phyloP scores from a whole-genome alignment of 1,284 basidiomycete genomes.

The Amylostereum chailletii region DNA sequence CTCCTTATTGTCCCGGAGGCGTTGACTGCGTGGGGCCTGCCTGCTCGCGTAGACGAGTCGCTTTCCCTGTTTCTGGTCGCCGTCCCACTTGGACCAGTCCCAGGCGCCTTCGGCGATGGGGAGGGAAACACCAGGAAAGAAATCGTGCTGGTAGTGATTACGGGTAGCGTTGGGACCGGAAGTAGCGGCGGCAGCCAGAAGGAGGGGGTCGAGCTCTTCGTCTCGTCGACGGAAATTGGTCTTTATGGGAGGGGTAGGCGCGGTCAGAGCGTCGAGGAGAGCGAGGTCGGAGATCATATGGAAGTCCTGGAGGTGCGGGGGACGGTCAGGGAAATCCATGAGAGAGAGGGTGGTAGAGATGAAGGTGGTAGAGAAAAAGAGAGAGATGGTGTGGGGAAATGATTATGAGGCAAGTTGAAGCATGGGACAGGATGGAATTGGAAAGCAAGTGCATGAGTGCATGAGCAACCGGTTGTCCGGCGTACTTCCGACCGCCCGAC shows the following conservation, averaged over 20 bases:
- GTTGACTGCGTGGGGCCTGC: slow-evolving; percentile 61
- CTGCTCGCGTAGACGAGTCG: slow-evolving; percentile 54
- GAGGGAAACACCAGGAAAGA: slow-evolving; percentile 50
- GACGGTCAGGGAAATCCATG: slow-evolving; percentile 16
- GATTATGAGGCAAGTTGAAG: too few relatives aligned
- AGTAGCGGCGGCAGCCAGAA: slow-evolving; percentile 62
- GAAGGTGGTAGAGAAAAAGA: not conserved
- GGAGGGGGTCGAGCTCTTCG: slow-evolving; percentile 61
- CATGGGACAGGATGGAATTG: too few relatives aligned
- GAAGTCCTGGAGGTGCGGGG: slow-evolving; percentile 17
- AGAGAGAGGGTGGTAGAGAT: slow-evolving; percentile 10
- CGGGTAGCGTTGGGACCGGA: slow-evolving; percentile 67
- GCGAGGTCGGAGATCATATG: slow-evolving; percentile 30
- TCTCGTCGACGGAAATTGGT: slow-evolving; percentile 42
- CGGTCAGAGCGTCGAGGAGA: slow-evolving; percentile 45
- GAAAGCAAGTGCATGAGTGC: too few relatives aligned
- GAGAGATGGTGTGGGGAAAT: not conserved
- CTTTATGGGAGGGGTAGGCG: slow-evolving; percentile 29
- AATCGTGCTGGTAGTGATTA: slow-evolving; percentile 70
- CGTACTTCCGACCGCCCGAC: too few relatives aligned
- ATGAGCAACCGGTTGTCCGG: too few relatives aligned
- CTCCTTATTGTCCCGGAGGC: slow-evolving; percentile 29
- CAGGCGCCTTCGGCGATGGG: slow-evolving; percentile 43
- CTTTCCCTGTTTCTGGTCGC: slow-evolving; percentile 31
- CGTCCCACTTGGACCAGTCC: slow-evolving; percentile 48